Conservation (phyloP, 2,329 filamentous ascomycete genomes). For the Trichoderma arundinaceum region DNA sequence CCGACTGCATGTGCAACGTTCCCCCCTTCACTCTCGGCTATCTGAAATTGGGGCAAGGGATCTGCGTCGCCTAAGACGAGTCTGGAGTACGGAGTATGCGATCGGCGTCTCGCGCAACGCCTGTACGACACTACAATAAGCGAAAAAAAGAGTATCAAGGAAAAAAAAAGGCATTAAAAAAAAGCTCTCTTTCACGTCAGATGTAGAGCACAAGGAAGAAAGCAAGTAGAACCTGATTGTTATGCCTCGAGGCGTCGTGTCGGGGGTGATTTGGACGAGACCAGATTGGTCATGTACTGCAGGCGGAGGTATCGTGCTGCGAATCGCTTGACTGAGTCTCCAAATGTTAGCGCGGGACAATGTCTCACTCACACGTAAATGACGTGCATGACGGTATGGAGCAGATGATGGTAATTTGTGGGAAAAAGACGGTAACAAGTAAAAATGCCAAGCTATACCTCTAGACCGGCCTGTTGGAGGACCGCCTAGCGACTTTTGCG, state of each 20-base stretch:
- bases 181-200: not conserved
- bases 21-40: constrained; percentile 23
- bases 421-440: not conserved
- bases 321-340: constrained; percentile 26
- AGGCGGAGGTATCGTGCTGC: constrained; percentile 27
- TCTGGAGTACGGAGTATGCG: not conserved
- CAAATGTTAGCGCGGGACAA: constrained; percentile 14
- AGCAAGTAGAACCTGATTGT: not conserved
- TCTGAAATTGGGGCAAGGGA: constrained; percentile 16
- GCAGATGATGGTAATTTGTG: not conserved
- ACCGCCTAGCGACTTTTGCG: constrained; percentile 9
- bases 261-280: constrained; percentile 23
- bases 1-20: not conserved
- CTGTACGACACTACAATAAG: constrained; percentile 2
- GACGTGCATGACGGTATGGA: constrained; percentile 18
- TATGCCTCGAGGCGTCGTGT: constrained; percentile 27
- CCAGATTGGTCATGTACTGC: constrained; percentile 26
- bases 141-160: not conserved
- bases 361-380: constrained; percentile 11
- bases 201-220: no score
- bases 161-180: not conserved
- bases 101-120: not conserved
- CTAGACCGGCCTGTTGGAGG: constrained; percentile 12
- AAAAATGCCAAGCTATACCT: constrained; percentile 22
- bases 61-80: constrained; percentile 17